Evolutionary conservation across 169 alveolate genomes (phyloP).

Genomic region (Plasmodium ovale): DNA sequence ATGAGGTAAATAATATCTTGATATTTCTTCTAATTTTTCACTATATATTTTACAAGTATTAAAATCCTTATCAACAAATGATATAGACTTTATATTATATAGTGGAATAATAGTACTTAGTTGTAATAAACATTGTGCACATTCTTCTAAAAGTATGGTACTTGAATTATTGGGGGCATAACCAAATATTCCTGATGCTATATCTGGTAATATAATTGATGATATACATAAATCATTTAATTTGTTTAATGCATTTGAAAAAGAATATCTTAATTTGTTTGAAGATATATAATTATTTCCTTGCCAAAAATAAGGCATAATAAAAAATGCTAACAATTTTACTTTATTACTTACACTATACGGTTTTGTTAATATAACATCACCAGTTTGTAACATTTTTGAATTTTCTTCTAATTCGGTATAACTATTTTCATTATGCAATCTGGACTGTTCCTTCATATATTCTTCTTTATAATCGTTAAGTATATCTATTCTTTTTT

Average conservation of each 20-base stretch:
- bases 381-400: slow-evolving; percentile 72
- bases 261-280: slow-evolving; percentile 66
- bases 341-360: slow-evolving; percentile 68
- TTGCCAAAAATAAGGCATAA: slow-evolving; percentile 77
- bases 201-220: slow-evolving; percentile 64
- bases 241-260: slow-evolving; percentile 66
- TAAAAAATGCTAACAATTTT: slow-evolving; percentile 69
- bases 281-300: slow-evolving; percentile 70
- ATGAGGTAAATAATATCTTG: slow-evolving; percentile 67
- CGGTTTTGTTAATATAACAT: slow-evolving; percentile 60
- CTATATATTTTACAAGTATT: slow-evolving; percentile 68
- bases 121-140: slow-evolving; percentile 49
- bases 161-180: slow-evolving; percentile 37
- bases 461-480: slow-evolving; percentile 69
- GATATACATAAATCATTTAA: slow-evolving; percentile 71
- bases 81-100: slow-evolving; percentile 62
- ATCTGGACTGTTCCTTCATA: background rate
- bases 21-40: slow-evolving; percentile 63
- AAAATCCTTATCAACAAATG: slow-evolving; percentile 59
- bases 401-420: slow-evolving; percentile 40
- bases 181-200: slow-evolving; percentile 74
- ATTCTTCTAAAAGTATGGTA: slow-evolving; percentile 48
- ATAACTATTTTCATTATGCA: slow-evolving; percentile 23
- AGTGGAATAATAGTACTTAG: slow-evolving; percentile 41
- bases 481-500: slow-evolving; percentile 71